Base-by-base conservation (phyloP, 441 rosid genomes). In the Pelargonium cotyledonis region DNA sequence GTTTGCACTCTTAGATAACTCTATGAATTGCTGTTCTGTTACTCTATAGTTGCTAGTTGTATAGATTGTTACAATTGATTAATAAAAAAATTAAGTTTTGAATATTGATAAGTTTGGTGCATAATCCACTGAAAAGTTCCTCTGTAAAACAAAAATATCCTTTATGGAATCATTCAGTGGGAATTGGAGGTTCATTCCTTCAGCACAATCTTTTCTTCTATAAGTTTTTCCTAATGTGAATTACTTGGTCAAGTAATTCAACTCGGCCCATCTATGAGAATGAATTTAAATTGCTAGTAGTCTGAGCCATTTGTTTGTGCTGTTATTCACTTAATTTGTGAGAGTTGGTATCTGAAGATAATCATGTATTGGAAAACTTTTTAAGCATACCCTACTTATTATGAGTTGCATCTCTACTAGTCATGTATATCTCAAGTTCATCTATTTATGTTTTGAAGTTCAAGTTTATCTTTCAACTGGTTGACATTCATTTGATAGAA, bases 351-450 rank as follows among this genome's bases (percentile, higher is more conserved):
- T 35, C 23, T 60, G 64, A 9, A 60, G 31, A 57, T 58, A 29
- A 38, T 38, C 21, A 58, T 58, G 23, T 26, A 18, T 58, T 19
- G 63, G 63, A 19, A 10, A 19, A 2, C 3, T 57, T 57, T 57
- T 6, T 16, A 23, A 16, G 3, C 23, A 57, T 57, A 8, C 62
- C 8, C 41, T 38, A 57, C 62, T 57, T 57, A 57, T 57, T 18
- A 29, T 58, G 63, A 58, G 21, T 23, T 21, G 64, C 63, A 60
- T 35, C 38, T 60, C 12, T 10, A 60, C 64, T 60, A 21, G 64
- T 35, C 35, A 26, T 60, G 15, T 10, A 10, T 31, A 26, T 35
- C 38, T 60, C n/a, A 60, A 60, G 15, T 60, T 21, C 18, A 60
- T 60, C 11, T 3, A 21, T 19, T 29, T 58, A 58, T 58, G 3